phyloP scores from a whole-genome alignment of 2,329 filamentous ascomycete genomes.

The Xylariaceae sp. region DNA sequence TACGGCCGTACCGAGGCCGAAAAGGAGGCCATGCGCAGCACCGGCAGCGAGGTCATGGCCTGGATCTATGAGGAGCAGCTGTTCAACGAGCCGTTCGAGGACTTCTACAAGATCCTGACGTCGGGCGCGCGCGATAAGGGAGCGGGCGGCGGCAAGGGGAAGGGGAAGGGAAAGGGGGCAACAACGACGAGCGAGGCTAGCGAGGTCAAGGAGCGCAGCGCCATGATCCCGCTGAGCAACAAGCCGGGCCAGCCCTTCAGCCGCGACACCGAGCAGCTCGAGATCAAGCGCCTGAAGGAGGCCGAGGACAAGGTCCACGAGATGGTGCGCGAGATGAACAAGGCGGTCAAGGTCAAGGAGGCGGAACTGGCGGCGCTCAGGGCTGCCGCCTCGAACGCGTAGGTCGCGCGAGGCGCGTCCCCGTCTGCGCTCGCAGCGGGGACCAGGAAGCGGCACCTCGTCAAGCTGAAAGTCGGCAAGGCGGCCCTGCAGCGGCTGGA shows the following conservation, averaged over 20 bases:
- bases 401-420: slow-evolving; percentile 16
- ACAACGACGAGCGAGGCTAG: slow-evolving; percentile 28
- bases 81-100: slow-evolving; percentile 95
- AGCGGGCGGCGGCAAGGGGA: slow-evolving; percentile 49
- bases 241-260: slow-evolving; percentile 73
- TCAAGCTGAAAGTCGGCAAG: slow-evolving; percentile 4
- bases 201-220: slow-evolving; percentile 63
- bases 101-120: slow-evolving; percentile 87
- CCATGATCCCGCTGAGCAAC: slow-evolving; percentile 72
- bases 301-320: slow-evolving; percentile 66
- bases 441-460: neutral
- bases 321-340: slow-evolving; percentile 61
- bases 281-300: slow-evolving; percentile 63
- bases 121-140: slow-evolving; percentile 63
- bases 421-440: neutral
- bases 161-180: slow-evolving; percentile 45
- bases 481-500: neutral
- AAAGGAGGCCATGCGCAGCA: slow-evolving; percentile 63
- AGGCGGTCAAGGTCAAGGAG: slow-evolving; percentile 67
- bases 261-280: slow-evolving; percentile 67
- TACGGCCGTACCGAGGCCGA: slow-evolving; percentile 82
- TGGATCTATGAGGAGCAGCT: slow-evolving; percentile 93
- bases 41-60: slow-evolving; percentile 67
- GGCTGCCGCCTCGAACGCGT: slow-evolving; percentile 49
- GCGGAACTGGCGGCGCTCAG: slow-evolving; percentile 63